A percentile compares a stretch with the other conserved stretches of the same genome.
Conservation (phyloP, 2,329 filamentous ascomycete species). For the Aspergillus udagawae region DNA sequence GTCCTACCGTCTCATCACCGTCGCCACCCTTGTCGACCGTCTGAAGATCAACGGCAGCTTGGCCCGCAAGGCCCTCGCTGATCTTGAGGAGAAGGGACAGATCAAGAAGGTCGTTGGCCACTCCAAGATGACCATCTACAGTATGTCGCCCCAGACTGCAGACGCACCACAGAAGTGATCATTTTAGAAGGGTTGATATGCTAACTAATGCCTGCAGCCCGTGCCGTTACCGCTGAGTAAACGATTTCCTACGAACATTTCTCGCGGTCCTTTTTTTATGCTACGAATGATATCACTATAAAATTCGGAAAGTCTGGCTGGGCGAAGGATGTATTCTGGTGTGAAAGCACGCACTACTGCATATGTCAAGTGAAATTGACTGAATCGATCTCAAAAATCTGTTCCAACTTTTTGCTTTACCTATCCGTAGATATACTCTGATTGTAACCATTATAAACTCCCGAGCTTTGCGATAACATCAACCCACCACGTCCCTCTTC, state of each 20-base stretch:
- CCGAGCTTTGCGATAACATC: not conserved
- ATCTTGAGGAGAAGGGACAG: conserved; percentile 95
- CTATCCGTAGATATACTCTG: conserved; percentile 8
- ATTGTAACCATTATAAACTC: conserved; percentile 15
- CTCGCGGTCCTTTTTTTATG: conserved; percentile 35
- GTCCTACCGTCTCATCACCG: conserved; percentile 98
- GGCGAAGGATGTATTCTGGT: conserved; percentile 34
- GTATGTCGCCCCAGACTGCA: conserved; percentile 37
- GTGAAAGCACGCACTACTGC: conserved; percentile 27
- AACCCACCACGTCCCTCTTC: conserved; percentile 25
- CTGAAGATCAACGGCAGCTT: conserved; percentile 99
- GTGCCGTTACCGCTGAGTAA: conserved; percentile 44
- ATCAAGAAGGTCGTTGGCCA: conserved; percentile 98
- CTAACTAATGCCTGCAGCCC: conserved; percentile 29
- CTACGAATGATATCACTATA: conserved; percentile 39
- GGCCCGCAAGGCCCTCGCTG: conserved; percentile 80
- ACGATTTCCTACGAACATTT: conserved; percentile 29
- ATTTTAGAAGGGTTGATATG: not conserved
- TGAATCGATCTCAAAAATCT: conserved; percentile 26
- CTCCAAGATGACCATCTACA: conserved; percentile 99
- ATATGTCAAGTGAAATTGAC: conserved; percentile 31
- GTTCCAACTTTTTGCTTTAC: conserved; percentile 21
- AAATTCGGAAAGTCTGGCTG: conserved; percentile 34
- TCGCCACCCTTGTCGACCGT: conserved; percentile 97
- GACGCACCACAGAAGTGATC: too few relatives aligned